Base-by-base conservation (phyloP, 1,284 basidiomycete genomes). In the Fomitopsis palustris region DNA sequence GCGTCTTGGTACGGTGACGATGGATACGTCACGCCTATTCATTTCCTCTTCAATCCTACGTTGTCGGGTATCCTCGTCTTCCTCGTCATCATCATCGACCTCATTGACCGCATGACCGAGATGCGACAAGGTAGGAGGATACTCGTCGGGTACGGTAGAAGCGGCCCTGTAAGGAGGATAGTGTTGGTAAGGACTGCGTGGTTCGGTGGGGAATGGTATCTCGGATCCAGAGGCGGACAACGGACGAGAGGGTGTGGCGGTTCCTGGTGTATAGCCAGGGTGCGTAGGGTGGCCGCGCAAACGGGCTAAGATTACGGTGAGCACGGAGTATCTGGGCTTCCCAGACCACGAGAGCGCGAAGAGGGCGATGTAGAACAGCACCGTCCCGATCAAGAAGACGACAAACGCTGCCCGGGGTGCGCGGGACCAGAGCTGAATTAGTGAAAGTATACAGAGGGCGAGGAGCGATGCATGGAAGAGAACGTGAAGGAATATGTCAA, bases 21-120 rank as follows among this genome's bases (percentile, higher is more conserved):
- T 90, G 25, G 87, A 88, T 31, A 92, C 88, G 63, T 92, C 88
- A 56, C 89, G 81, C 66, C 89, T 78, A 41, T 78, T 83, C 81
- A 92, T 89, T 71, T 92, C 90, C 58, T 88, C 85, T 70, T 92
- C 90, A 43, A 92, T 90, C 64, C 83, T 78, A 59, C 83, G 79
- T 69, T 91, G 88, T 59, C 85, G 77, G 23, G 83, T 80, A 57
- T 87, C 83, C 62, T 91, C 88, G 64, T 92, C 88, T 54, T 86
- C 77, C 52, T 89, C 86, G 27, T 88, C 86, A 27, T 88, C 74
- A 43, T 86, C 80, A 57, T 83, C 83, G n/a, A 79, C 78, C 25
- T 82, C 81, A 8, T 67, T 61, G 9, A 67, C 63, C n/a, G 64
- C 68, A 54, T 72, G 70, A 14, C 65, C 67, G 52, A 19, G 12